Percentiles rank a stretch among this genome's conserved stretches.
These are phyloP conservation scores for Populus hybrid DNA, from an alignment of 441 rosid species.

Conservation along the genomic window DNA sequence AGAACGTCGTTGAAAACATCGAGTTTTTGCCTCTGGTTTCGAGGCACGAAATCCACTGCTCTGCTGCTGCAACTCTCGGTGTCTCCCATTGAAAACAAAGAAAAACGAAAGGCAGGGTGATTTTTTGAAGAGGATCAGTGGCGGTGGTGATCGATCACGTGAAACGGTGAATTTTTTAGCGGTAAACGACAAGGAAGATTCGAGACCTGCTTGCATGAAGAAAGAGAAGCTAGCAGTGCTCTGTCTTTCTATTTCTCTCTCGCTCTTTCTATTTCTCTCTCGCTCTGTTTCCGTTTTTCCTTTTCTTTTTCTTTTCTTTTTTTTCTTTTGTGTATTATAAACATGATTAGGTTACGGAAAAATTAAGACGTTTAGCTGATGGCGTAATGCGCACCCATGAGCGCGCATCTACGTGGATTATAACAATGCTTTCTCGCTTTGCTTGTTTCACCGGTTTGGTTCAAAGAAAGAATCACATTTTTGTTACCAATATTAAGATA, in stretches of 20 bases:
- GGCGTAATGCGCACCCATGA: conserved; percentile 46
- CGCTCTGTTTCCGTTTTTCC: background rate
- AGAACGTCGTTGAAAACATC: conserved; percentile 50
- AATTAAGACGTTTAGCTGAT: conserved; percentile 13
- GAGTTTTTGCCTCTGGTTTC: conserved; percentile 42
- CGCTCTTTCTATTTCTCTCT: background rate
- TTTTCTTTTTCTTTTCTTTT: background rate
- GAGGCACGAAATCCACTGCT: conserved; percentile 37
- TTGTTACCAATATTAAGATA: background rate
- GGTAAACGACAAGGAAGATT: background rate
- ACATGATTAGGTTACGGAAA: background rate
- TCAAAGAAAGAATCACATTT: too few relatives aligned
- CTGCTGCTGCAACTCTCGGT: conserved; percentile 64
- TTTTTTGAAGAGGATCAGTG: too few relatives aligned
- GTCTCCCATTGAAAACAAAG: conserved; percentile 38
- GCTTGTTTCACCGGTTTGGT: conserved; percentile 26
- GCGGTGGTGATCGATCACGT: background rate
- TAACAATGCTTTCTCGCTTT: conserved; percentile 29
- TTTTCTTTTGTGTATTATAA: background rate
- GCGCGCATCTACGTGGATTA: conserved; percentile 48
- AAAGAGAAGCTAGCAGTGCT: background rate
- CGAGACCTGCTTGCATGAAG: conserved; percentile 11
- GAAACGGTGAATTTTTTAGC: conserved; percentile 7
- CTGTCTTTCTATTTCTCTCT: background rate
- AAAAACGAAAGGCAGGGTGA: too few relatives aligned